Evolutionary conservation across 805 yeast species (phyloP), one percentile per base, ranked within the genome.

Genomic region (Sugiyamaella smithiae): DNA sequence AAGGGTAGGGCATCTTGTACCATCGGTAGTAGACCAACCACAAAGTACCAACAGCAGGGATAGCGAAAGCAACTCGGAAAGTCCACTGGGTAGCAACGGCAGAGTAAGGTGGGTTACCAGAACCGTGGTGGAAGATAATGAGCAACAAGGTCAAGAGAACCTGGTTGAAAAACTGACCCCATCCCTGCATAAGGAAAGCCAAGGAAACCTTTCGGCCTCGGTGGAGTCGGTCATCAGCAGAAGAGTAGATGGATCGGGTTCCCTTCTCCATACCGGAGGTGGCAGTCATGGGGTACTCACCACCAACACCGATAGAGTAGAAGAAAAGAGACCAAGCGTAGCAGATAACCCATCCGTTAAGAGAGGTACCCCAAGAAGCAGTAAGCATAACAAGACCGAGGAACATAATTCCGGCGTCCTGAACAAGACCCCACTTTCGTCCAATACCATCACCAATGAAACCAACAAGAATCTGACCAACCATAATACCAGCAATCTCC

Each of bases 141-240:
- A 96, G 95, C 67, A 84, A 67, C 53, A 75, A 57, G 69, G 58
- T 97, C 96, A 59, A 88, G 85, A 73, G 87, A 82, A 66, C 97
- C 96, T 56, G 90, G 77, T 63, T 97, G 96, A 65, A 88, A 71
- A 51, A 88, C 74, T 90, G 97, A 69, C 97, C 97, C 82, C 93
- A 81, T 70, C 97, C 97, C 74, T 90, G 97, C 75, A 89, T 89
- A 50, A 97, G 91, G 69, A 90, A 90, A 8, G 71, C 70, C 47
- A 54, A 51, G 37, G 57, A 54, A 45, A 67, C 71, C 53, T 64
- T 66, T 48, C 71, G 65, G 26, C 71, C 71, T 53, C 71, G 66
- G 59, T 67, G 71, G 29, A 66, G 58, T 49, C 70, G 67, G 45
- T 67, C 70, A 26, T 62, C 66, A 40, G 61, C 55, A 19, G 59